phyloP scores from a whole-genome alignment of 2,329 filamentous ascomycete genomes.

The Fusarium staphyleae region DNA sequence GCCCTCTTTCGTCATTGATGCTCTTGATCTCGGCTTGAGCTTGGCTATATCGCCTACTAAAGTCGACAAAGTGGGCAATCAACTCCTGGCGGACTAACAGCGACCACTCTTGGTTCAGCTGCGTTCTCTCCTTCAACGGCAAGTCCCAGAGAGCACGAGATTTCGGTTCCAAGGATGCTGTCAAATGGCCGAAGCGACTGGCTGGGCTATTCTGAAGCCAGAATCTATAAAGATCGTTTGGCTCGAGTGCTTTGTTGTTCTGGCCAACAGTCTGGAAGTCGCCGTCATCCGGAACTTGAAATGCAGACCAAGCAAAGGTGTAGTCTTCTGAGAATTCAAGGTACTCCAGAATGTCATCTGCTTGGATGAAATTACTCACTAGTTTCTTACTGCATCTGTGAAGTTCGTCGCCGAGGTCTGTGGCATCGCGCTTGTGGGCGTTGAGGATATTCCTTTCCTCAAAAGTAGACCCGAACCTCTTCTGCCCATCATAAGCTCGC shows the following conservation, averaged over 20 bases:
- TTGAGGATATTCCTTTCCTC: slow-evolving; percentile 49
- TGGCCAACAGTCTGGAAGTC: slow-evolving; percentile 57
- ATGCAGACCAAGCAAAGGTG: slow-evolving; percentile 61
- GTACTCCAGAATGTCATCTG: slow-evolving; percentile 48
- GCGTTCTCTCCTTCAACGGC: slow-evolving; percentile 44
- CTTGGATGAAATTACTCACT: background rate
- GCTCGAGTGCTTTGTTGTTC: slow-evolving; percentile 52
- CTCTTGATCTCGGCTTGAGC: slow-evolving; percentile 51
- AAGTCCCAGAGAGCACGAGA: slow-evolving; percentile 61
- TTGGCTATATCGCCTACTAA: slow-evolving; percentile 52
- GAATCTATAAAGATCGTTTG: slow-evolving; percentile 24
- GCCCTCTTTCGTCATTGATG: slow-evolving; percentile 53
- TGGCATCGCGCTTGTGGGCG: slow-evolving; percentile 40
- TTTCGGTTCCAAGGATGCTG: slow-evolving; percentile 29
- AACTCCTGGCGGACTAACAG: slow-evolving; percentile 58
- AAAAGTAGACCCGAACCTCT: slow-evolving; percentile 43
- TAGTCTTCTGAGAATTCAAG: slow-evolving; percentile 62
- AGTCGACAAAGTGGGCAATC: slow-evolving; percentile 49
- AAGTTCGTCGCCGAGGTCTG: slow-evolving; percentile 35
- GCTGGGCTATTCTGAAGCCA: slow-evolving; percentile 24
- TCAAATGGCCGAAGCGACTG: background rate
- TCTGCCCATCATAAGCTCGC: slow-evolving; percentile 45
- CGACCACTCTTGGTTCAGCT: slow-evolving; percentile 53
- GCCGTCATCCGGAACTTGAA: slow-evolving; percentile 57
- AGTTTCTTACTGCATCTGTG: slow-evolving; percentile 29